Conservation (phyloP, 2,329 filamentous ascomycete species). For the Fusarium coffeatum region DNA sequence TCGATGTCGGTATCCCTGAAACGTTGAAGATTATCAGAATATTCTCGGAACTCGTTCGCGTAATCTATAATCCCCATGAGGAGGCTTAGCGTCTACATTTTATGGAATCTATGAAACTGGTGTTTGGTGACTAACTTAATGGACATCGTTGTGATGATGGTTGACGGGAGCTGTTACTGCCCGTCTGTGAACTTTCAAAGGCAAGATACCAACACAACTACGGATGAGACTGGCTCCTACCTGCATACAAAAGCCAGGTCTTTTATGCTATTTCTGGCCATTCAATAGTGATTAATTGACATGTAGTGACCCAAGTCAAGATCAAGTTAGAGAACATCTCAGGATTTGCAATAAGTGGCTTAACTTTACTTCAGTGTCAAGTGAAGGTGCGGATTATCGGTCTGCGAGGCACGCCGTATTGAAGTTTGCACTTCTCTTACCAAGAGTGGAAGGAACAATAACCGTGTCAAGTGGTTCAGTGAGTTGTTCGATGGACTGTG, state of each 20-base stretch:
- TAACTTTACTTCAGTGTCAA: not conserved
- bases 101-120: not conserved
- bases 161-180: not conserved
- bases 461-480: not conserved
- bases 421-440: not conserved
- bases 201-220: not conserved
- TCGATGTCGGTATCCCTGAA: not conserved
- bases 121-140: not conserved
- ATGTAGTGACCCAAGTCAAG: too few species aligned
- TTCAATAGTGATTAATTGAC: not conserved
- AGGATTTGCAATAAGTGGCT: not conserved
- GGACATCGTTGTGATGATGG: not conserved
- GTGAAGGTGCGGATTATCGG: not conserved
- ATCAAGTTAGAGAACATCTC: not conserved
- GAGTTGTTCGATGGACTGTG: not conserved
- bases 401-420: not conserved
- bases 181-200: not conserved
- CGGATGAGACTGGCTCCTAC: not conserved
- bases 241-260: not conserved
- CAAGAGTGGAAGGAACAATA: not conserved
- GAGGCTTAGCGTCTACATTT: fast-evolving
- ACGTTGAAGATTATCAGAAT: fast-evolving
- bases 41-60: not conserved
- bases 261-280: not conserved
- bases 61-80: not conserved